phyloP scores from a whole-genome alignment of 179 eudicot species.

The Kewa caespitosa region DNA sequence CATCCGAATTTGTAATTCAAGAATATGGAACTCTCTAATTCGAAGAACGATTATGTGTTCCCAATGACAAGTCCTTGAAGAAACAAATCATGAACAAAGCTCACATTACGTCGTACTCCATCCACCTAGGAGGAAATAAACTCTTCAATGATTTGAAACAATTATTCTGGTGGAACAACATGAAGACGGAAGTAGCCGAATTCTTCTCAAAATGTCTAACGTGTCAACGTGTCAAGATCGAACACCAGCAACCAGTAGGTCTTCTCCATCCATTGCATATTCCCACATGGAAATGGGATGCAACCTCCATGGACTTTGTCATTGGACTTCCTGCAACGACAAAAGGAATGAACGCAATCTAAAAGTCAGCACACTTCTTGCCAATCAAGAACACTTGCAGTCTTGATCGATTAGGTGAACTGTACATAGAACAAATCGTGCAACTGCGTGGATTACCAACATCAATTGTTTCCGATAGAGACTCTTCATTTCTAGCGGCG shows the following conservation, averaged over 20 bases:
- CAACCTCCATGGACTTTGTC: neutral
- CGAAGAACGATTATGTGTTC: neutral
- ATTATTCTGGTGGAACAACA: neutral
- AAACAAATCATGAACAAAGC: too few species aligned
- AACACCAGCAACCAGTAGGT: neutral
- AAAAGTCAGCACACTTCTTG: neutral
- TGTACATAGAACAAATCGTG: neutral
- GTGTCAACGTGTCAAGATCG: neutral
- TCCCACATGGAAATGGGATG: neutral
- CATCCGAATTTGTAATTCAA: neutral
- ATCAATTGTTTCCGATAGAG: neutral
- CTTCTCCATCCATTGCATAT: neutral
- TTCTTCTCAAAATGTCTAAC: neutral
- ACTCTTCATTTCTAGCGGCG: neutral
- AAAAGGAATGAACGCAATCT: neutral
- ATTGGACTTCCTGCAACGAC: neutral
- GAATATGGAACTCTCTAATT: neutral
- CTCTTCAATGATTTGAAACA: neutral
- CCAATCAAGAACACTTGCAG: neutral
- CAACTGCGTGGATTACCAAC: neutral
- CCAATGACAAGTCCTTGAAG: neutral
- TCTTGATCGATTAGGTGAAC: neutral
- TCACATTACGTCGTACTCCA: neutral
- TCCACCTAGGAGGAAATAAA: neutral
- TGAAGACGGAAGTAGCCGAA: neutral